These are phyloP conservation scores for Diaporthe citri DNA, from an alignment of 2,329 filamentous ascomycete species.

Conservation along the genomic window DNA sequence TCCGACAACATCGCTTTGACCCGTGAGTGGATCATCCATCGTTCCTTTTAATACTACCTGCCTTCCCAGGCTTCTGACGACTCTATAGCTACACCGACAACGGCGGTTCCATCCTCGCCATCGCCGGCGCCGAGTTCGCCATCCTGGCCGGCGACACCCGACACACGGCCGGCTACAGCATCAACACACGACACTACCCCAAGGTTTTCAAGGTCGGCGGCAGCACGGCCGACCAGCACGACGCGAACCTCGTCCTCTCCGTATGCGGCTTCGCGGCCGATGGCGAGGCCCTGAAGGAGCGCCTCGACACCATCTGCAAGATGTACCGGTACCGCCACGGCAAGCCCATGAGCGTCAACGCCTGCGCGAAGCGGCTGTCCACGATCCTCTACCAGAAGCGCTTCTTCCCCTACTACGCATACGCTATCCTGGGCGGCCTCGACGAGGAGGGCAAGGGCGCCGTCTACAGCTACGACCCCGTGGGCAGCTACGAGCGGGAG, in stretches of 20 bases:
- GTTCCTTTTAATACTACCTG: neutral
- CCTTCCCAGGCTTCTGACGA: neutral
- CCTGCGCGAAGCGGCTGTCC: constrained; percentile 93
- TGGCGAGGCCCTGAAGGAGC: constrained; percentile 92
- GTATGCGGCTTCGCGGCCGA: constrained; percentile 97
- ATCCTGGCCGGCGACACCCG: constrained; percentile 98
- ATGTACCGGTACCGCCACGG: constrained; percentile 99
- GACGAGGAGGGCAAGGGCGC: constrained; percentile 96
- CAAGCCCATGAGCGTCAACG: constrained; percentile 94
- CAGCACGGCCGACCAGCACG: constrained; percentile 85
- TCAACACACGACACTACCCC: constrained; percentile 95
- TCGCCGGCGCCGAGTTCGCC: constrained; percentile 92
- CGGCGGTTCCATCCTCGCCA: constrained; percentile 94
- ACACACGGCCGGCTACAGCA: constrained; percentile 96
- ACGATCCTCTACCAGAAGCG: constrained; percentile 98
- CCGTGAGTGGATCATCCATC: constrained; percentile 71
- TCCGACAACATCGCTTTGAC: constrained; percentile 87
- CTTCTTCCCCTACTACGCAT: constrained; percentile 99
- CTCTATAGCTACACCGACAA: constrained; percentile 90
- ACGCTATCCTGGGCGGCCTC: constrained; percentile 92
- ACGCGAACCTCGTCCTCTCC: constrained; percentile 88
- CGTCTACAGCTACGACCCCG: constrained; percentile 97
- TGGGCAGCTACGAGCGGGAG: constrained; percentile 97
- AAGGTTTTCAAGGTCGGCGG: constrained; percentile 99
- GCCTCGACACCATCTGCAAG: constrained; percentile 94